These are phyloP conservation scores for Colletotrichum paranaense DNA, from an alignment of 2,329 filamentous ascomycete species.

Conservation along the genomic window DNA sequence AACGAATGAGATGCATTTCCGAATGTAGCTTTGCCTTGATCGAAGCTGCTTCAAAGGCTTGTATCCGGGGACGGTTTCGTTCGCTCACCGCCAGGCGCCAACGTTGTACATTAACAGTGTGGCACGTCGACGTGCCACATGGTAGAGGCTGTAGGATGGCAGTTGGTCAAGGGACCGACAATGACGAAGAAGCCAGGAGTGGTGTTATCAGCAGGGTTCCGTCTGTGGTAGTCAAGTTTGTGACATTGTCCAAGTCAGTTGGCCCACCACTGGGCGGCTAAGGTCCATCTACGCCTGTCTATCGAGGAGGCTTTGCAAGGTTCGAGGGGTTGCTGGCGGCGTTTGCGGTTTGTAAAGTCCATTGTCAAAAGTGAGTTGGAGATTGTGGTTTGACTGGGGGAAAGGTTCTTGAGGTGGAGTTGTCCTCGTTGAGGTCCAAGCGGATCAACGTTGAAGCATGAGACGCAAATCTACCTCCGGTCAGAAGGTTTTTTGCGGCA, in stretches of 20 bases:
- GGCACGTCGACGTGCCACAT: neutral
- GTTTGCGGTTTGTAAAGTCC: neutral
- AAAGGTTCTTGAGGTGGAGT: neutral
- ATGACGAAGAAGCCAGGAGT: neutral
- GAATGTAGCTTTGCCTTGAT: neutral
- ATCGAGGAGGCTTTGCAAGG: neutral
- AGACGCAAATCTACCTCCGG: neutral
- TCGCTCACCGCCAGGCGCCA: constrained; percentile 13
- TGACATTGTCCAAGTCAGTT: neutral
- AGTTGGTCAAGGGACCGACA: neutral
- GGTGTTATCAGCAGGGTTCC: constrained; percentile 14
- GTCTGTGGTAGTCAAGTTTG: neutral
- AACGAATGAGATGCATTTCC: neutral
- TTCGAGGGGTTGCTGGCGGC: neutral
- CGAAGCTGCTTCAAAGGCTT: constrained; percentile 3
- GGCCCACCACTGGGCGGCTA: constrained; percentile 2
- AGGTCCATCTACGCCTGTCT: neutral
- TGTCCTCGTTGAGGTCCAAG: neutral
- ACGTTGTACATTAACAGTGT: too few species aligned
- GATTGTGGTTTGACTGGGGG: neutral
- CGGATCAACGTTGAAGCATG: neutral
- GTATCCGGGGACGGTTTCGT: neutral
- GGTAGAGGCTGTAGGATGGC: neutral
- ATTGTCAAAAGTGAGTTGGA: neutral
- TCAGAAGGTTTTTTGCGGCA: neutral